These are phyloP conservation scores for Monilinia polystroma DNA, from an alignment of 2,329 filamentous ascomycete species.

Conservation along the genomic window DNA sequence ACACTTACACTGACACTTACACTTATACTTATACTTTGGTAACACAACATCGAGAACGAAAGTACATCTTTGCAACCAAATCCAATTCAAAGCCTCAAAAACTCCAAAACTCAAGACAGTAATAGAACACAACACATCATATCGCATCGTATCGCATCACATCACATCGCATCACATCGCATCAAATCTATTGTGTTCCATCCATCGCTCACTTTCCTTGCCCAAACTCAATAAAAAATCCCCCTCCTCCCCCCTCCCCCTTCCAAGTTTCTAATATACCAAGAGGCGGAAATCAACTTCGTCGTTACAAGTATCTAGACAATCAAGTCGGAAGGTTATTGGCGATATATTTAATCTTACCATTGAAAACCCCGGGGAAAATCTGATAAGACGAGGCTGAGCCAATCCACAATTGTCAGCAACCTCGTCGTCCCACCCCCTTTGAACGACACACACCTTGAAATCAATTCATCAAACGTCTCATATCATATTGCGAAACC, in stretches of 20 bases:
- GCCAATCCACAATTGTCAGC: slow-evolving; percentile 17
- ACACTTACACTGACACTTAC: no score
- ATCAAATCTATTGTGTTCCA: not conserved
- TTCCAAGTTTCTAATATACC: not conserved
- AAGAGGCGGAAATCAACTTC: not conserved
- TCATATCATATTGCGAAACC: not conserved
- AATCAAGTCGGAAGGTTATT: not conserved
- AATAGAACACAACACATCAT: not conserved
- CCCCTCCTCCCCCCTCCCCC: no score
- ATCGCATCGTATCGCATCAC: not conserved
- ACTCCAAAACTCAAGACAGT: no score
- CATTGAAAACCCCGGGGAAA: slow-evolving; percentile 7
- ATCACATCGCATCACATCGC: no score
- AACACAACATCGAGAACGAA: no score
- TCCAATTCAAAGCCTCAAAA: no score
- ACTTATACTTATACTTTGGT: no score
- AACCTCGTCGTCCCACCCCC: slow-evolving; percentile 14
- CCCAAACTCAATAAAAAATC: not conserved
- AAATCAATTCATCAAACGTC: not conserved
- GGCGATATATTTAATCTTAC: slow-evolving; percentile 2
- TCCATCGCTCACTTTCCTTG: slow-evolving; percentile 1
- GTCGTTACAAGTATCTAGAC: not conserved
- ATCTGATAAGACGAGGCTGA: slow-evolving; percentile 20
- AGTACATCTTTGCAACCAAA: no score
- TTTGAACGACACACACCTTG: slow-evolving; percentile 3